Evolutionary conservation across 2,329 filamentous ascomycete species (phyloP).

Genomic region (Exophiala mesophila): DNA sequence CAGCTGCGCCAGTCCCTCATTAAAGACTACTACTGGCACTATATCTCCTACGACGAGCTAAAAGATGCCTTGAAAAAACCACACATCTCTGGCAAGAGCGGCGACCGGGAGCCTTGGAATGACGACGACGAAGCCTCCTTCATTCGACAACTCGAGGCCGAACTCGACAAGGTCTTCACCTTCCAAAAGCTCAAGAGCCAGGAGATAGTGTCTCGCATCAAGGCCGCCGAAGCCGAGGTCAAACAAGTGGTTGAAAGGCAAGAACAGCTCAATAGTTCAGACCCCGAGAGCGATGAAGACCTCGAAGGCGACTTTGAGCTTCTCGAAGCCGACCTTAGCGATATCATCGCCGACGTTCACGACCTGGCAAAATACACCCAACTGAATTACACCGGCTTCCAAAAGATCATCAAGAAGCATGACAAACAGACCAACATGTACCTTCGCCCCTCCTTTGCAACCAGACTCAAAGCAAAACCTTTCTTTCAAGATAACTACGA

Average conservation of each 20-base stretch:
- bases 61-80: slow-evolving; percentile 79
- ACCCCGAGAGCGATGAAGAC: slow-evolving; percentile 32
- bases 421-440: slow-evolving; percentile 97
- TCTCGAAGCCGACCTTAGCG: slow-evolving; percentile 89
- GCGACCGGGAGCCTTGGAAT: slow-evolving; percentile 66
- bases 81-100: slow-evolving; percentile 50
- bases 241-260: slow-evolving; percentile 75
- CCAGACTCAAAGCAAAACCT: slow-evolving; percentile 87
- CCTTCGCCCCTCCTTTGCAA: slow-evolving; percentile 91
- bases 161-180: slow-evolving; percentile 95
- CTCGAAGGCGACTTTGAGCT: slow-evolving; percentile 89
- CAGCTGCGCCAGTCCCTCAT: slow-evolving; percentile 94
- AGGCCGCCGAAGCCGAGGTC: slow-evolving; percentile 82
- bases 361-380: slow-evolving; percentile 97
- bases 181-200: slow-evolving; percentile 97
- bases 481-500: slow-evolving; percentile 99
- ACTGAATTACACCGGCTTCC: slow-evolving; percentile 97
- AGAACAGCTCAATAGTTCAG: slow-evolving; percentile 45
- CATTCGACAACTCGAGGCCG: slow-evolving; percentile 77
- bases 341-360: slow-evolving; percentile 97
- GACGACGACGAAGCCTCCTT: slow-evolving; percentile 90
- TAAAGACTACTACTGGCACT: slow-evolving; percentile 96
- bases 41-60: slow-evolving; percentile 94
- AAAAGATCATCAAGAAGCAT: slow-evolving; percentile 99
- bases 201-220: slow-evolving; percentile 88